Evolutionary conservation across 2,329 filamentous ascomycete genomes (phyloP), one percentile per base, ranked within the genome.

Genomic region (Fusarium caatingaense): DNA sequence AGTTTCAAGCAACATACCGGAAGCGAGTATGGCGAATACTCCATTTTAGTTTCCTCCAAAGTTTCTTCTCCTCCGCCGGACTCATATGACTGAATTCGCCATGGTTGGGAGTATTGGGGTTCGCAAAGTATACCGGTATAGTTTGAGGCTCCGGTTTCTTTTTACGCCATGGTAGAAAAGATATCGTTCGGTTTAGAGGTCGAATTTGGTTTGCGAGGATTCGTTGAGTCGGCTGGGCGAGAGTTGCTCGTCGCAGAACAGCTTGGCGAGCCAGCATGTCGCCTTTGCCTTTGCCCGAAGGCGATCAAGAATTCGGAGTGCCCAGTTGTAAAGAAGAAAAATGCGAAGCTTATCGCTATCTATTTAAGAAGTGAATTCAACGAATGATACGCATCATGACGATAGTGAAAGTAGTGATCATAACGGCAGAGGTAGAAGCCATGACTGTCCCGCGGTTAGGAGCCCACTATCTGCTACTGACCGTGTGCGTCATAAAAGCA

Each of bases 91-190:
- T 18, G 16, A n/a, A 32, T 25, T 37, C 30, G 32, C 16, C 32
- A 6, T 47, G 41, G 12, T 16, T 30, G 50, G 55, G 32, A 49
- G 21, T 42, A 59, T 20, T 15, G 51, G 62, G 27, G 13, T 59
- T 73, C 7, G 77, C 64, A 27, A 82, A 82, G 50, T 80, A 81
- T 4, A 80, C 74, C 0, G 79, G 78, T 1, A 80, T 47, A n/a
- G 5, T 23, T 27, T 42, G 23, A 8, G 49, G 32, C 20, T 72
- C 66, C 4, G 69, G 53, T 30, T 65, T 55, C 44, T 60, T 73
- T 60, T 69, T 73, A 51, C 75, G 75, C 73, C 79, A 80, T 41
- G 79, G 79, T 13, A 80, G 65, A 23, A 81, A 69, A 0, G 79
- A 81, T 37, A 81, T 72, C 55, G 72, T 72, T 53, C 79, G 74